phyloP scores from a whole-genome alignment of 164 flowering plant species.

The Tinospora cordifolia region DNA sequence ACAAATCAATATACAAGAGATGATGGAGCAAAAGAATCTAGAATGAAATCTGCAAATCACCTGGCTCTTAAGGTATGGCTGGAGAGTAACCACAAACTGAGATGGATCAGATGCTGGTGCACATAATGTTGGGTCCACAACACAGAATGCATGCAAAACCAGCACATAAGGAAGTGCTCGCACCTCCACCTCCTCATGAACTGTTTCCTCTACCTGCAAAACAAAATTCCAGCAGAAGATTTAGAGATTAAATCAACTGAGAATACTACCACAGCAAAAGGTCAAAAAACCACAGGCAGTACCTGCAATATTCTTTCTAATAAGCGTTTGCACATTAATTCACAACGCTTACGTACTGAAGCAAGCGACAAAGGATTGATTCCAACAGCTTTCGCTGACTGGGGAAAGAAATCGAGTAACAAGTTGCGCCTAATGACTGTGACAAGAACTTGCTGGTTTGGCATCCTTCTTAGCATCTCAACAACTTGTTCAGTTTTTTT shows the following conservation, averaged over 20 bases:
- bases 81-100: conserved; percentile 88
- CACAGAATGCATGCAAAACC: conserved; percentile 86
- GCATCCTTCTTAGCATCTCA: conserved; percentile 72
- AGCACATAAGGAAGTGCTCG: conserved; percentile 74
- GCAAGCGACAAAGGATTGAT: conserved; percentile 69
- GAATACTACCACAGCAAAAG: background rate
- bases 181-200: conserved; percentile 54
- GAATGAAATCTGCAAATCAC: no score
- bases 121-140: conserved; percentile 87
- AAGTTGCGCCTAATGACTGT: conserved; percentile 71
- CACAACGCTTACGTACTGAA: conserved; percentile 85
- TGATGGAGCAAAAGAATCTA: no score
- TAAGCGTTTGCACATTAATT: conserved; percentile 92
- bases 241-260: background rate
- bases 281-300: conserved; percentile 1
- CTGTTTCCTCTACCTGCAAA: conserved; percentile 70
- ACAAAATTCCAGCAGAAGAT: conserved; percentile 4
- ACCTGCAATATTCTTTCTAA: conserved; percentile 93
- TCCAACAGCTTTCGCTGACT: conserved; percentile 85
- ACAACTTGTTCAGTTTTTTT: conserved; percentile 94
- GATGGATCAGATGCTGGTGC: conserved; percentile 91
- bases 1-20: conserved; percentile 1
- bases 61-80: conserved; percentile 90
- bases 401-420: conserved; percentile 89
- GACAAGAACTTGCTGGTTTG: conserved; percentile 72